Evolutionary conservation across 2,329 filamentous ascomycete species (phyloP), one percentile per base, ranked within the genome.

Genomic region (Periconia digitata): DNA sequence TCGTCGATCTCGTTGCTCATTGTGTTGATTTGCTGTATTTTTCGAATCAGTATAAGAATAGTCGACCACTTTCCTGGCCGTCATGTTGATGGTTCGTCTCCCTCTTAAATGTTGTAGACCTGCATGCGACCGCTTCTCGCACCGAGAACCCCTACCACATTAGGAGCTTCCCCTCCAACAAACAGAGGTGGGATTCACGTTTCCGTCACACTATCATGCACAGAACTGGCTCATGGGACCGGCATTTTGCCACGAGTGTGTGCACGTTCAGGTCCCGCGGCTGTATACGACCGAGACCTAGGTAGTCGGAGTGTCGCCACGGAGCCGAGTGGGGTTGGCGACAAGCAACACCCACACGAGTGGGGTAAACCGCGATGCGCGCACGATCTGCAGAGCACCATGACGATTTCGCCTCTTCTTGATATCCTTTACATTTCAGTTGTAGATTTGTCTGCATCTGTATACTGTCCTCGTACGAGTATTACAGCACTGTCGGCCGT

Each of bases 1-100:
- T 68, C 54, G 52, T 64, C 60, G 36, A 67, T 53, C 48, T 67
- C 64, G 48, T 46, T 65, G 38, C 46, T 46, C 64, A 67, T 67
- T 17, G 38, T 60, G 40, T 32, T 32, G 27, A 32, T 32, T n/a
- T n/a, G n/a, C n/a, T n/a, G n/a, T n/a, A n/a, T n/a, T n/a, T n/a
- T n/a, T n/a, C n/a, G n/a, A n/a, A n/a, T n/a, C n/a, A 35, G 4
- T 32, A 32, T 32, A 32, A 32, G 27, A 12, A 32, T 12, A 15
- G 10, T 32, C 27, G 8, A 38, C 27, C 24, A 21, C 23, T 37
- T 32, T 16, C 35, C 10, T 16, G 15, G 18, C n/a, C 35, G 18
- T 37, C 16, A 8, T 37, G 35, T 17, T 37, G 35, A 16, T 16
- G 38, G 41, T 16, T 39, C 41, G 49, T 53, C 56, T 54, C 18